A percentile compares a stretch with the other conserved stretches of the same genome.
Evolutionary conservation across 1,139 yeast genomes (phyloP).

Genomic region (Yamadazyma aaseri): DNA sequence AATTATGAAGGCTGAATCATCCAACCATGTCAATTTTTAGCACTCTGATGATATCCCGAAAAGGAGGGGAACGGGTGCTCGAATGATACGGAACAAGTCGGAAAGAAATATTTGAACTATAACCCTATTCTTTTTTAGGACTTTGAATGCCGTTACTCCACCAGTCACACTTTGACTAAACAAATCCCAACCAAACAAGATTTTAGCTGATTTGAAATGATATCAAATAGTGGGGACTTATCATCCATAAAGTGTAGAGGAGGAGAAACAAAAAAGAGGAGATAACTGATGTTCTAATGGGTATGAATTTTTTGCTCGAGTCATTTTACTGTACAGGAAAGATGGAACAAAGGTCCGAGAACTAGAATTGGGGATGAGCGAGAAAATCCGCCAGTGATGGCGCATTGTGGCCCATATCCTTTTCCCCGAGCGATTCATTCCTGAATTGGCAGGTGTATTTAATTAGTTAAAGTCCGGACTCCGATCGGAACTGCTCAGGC

Average conservation of each 20-base stretch:
- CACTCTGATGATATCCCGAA: constrained; percentile 1
- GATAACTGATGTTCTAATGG: too few relatives aligned
- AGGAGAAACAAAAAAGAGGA: too few relatives aligned
- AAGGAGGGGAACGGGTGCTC: constrained; percentile 1
- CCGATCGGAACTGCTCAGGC: constrained; percentile 2
- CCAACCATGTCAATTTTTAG: too few relatives aligned
- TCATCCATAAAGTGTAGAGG: too few relatives aligned
- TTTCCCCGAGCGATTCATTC: constrained; percentile 8
- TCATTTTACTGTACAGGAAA: not conserved
- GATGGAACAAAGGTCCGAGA: constrained; percentile 1
- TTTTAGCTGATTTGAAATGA: too few relatives aligned
- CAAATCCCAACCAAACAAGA: too few relatives aligned
- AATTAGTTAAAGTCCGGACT: constrained; percentile 4
- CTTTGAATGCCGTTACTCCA: not conserved
- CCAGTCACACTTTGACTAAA: too few relatives aligned
- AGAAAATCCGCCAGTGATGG: constrained; percentile 2
- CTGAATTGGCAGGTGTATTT: constrained; percentile 2
- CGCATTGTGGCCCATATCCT: constrained; percentile 2
- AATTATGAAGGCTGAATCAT: too few relatives aligned
- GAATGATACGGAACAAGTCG: not conserved
- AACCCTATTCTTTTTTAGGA: not conserved
- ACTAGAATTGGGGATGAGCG: not conserved
- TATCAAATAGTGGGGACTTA: too few relatives aligned
- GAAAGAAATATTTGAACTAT: too few relatives aligned
- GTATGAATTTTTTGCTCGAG: too few relatives aligned